Conservation (phyloP, 1,139 yeast species). For the Taiozyma onychis region DNA sequence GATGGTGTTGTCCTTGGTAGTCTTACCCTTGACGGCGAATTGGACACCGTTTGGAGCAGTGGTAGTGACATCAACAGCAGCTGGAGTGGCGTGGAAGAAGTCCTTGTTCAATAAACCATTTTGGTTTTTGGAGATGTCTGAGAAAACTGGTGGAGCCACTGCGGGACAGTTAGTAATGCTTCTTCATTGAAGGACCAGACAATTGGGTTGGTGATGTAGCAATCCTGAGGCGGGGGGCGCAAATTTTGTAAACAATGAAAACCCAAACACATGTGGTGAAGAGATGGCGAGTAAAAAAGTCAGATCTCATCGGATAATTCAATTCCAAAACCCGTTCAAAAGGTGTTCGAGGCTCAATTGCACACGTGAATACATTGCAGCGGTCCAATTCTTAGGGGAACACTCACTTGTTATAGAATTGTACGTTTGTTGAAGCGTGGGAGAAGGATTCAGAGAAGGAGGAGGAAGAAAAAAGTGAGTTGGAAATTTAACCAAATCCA, state of each 20-base stretch:
- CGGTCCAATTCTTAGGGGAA: not conserved
- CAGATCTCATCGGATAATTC: not conserved
- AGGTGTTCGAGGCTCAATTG: not conserved
- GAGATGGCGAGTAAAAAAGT: not conserved
- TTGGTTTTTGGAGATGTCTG: constrained; percentile 86
- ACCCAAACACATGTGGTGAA: not conserved
- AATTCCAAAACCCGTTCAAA: not conserved
- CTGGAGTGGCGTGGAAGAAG: constrained; percentile 88
- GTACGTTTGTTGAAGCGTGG: not conserved
- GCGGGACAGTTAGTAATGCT: not conserved
- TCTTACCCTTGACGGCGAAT: constrained; percentile 92
- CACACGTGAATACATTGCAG: not conserved
- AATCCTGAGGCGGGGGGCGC: not conserved
- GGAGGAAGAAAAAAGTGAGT: not conserved
- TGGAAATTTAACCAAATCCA: not conserved
- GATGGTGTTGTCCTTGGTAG: constrained; percentile 75
- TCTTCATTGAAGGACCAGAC: not conserved
- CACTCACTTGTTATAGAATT: not conserved
- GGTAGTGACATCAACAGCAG: constrained; percentile 85
- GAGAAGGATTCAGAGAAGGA: not conserved
- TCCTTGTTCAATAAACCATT: constrained; percentile 87
- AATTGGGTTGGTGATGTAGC: no score
- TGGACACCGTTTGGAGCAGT: constrained; percentile 95
- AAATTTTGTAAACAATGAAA: not conserved
- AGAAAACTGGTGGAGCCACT: constrained; percentile 73